Conservation (phyloP, 495 filamentous ascomycete genomes). For the Penicillium samsonianum region DNA sequence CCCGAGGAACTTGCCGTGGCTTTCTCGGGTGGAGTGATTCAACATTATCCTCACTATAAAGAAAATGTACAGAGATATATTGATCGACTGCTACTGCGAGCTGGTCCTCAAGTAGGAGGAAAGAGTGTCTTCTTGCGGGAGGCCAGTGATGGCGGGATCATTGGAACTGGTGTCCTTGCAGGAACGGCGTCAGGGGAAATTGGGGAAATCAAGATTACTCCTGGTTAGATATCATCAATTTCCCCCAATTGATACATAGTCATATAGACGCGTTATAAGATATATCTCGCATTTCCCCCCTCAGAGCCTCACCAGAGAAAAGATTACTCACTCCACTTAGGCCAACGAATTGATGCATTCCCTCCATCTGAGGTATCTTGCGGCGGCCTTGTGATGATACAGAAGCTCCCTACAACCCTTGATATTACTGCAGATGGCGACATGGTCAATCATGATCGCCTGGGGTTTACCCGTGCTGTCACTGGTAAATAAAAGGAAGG, state of each 20-base stretch:
- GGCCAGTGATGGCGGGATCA: conserved; percentile 70
- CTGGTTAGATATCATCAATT: background rate
- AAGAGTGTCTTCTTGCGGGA: conserved; percentile 61
- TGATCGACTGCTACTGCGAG: conserved; percentile 55
- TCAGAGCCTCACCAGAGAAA: background rate
- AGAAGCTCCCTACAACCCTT: too few species aligned
- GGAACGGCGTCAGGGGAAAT: conserved; percentile 42
- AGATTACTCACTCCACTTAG: background rate
- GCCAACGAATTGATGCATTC: background rate
- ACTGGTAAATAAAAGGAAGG: too few species aligned
- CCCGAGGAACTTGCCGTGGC: conserved; percentile 65
- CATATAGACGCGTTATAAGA: background rate
- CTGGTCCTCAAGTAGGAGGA: conserved; percentile 47
- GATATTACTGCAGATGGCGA: too few species aligned
- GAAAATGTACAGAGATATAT: conserved; percentile 61
- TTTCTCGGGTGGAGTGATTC: conserved; percentile 71
- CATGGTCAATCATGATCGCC: too few species aligned
- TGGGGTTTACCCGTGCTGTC: too few species aligned
- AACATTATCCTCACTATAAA: conserved; percentile 68
- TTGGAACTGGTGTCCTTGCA: conserved; percentile 68
- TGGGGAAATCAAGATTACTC: conserved; percentile 25
- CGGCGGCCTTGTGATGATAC: too few species aligned
- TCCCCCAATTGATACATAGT: background rate
- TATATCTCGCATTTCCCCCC: background rate
- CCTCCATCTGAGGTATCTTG: too few species aligned